Evolutionary conservation across 2,329 filamentous ascomycete genomes (phyloP).

Genomic region (Aspergillus aculeatus): DNA sequence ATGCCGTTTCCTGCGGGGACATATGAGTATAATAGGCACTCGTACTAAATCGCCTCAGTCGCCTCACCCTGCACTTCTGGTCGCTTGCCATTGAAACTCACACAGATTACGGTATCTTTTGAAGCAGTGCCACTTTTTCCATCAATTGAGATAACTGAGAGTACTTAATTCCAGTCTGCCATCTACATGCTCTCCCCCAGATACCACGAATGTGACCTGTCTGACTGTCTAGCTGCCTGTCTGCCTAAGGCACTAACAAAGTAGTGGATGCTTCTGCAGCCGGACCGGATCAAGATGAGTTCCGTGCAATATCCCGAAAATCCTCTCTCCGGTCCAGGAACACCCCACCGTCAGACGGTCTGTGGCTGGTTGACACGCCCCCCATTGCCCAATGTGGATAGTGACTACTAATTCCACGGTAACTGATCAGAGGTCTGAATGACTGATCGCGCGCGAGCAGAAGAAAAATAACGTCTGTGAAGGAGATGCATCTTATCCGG

Average conservation of each 20-base stretch:
- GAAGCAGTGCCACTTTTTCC: neutral
- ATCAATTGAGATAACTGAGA: neutral
- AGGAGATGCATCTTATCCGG: neutral
- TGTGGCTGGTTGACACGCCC: conserved; percentile 4
- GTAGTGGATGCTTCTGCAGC: conserved; percentile 6
- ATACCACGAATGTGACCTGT: neutral
- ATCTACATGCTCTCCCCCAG: neutral
- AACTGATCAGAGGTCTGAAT: neutral
- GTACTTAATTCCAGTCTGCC: neutral
- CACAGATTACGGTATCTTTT: too few species aligned
- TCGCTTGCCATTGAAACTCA: too few species aligned
- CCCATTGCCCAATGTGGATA: neutral
- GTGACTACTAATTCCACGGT: neutral
- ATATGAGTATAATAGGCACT: too few species aligned
- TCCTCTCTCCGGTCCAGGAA: conserved; percentile 1
- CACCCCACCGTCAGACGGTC: conserved; percentile 4
- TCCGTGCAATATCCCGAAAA: neutral
- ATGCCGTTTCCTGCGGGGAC: too few species aligned
- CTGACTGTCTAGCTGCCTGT: neutral
- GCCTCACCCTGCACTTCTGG: too few species aligned
- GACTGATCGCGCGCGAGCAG: conserved; percentile 2
- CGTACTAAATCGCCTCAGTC: too few species aligned
- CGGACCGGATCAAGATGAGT: conserved; percentile 5
- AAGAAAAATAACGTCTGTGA: neutral
- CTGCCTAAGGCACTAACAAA: neutral